Conservation (phyloP, 257 asterid species). For the Thymus quinquecostatus region DNA sequence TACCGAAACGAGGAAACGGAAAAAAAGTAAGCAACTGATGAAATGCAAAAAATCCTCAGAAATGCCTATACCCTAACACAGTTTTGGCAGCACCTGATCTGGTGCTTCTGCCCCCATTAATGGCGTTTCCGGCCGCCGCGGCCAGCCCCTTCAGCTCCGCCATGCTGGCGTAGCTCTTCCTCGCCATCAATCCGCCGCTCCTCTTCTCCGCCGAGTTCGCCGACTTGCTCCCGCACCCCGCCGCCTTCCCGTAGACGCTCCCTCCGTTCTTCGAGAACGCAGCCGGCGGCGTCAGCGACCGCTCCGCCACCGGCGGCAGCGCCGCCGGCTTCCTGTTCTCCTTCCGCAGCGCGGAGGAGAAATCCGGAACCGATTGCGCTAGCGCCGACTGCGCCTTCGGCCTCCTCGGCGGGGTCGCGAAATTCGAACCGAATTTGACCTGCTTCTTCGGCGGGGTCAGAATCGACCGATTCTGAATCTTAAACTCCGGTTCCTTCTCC, state of each 20-base stretch:
- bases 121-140: constrained; percentile 55
- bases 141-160: constrained; percentile 68
- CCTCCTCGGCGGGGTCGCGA: constrained; percentile 60
- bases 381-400: constrained; percentile 50
- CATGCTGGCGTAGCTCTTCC: constrained; percentile 83
- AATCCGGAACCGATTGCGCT: constrained; percentile 90
- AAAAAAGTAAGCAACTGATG: not conserved
- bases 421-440: constrained; percentile 57
- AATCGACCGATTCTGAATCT: constrained; percentile 26
- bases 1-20: not conserved
- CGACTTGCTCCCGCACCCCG: constrained; percentile 67
- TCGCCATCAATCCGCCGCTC: constrained; percentile 63
- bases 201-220: constrained; percentile 73
- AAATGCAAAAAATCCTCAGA: constrained; percentile 35
- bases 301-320: constrained; percentile 58
- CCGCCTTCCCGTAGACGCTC: constrained; percentile 52
- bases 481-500: constrained; percentile 19
- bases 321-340: constrained; percentile 83
- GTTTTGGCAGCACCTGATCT: constrained; percentile 42
- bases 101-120: constrained; percentile 37
- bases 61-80: constrained; percentile 55
- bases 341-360: constrained; percentile 73
- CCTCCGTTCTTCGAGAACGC: constrained; percentile 56
- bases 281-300: constrained; percentile 58
- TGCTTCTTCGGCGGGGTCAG: constrained; percentile 77